A percentile compares a stretch with the other conserved stretches of the same genome.
These are phyloP conservation scores for Petunia axillaris DNA, from an alignment of 257 asterid genomes.

Conservation along the genomic window DNA sequence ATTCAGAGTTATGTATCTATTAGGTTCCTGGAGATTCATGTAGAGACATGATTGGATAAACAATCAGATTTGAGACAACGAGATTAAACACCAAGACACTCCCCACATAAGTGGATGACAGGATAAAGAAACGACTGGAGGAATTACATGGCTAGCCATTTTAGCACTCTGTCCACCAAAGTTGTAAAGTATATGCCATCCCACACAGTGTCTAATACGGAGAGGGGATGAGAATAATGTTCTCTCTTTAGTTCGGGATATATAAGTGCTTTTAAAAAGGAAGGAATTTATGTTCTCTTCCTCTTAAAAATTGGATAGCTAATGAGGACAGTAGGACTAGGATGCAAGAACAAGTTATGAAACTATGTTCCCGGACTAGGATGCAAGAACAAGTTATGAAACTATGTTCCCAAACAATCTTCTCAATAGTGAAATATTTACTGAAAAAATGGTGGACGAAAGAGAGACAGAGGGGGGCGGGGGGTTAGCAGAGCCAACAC, in stretches of 20 bases:
- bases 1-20: not conserved
- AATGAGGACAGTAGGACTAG: not conserved
- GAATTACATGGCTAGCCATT: not conserved
- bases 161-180: not conserved
- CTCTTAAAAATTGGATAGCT: not conserved
- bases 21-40: not conserved
- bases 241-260: conserved; percentile 10
- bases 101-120: not conserved
- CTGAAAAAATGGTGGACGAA: not conserved
- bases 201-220: not conserved
- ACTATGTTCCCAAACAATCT: not conserved
- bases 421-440: conserved; percentile 7
- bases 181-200: not conserved
- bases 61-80: not conserved
- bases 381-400: not conserved
- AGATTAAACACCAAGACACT: not conserved
- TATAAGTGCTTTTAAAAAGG: not conserved
- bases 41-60: not conserved
- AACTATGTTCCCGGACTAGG: not conserved
- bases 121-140: not conserved
- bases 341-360: not conserved
- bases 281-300: not conserved
- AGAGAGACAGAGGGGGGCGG: no score
- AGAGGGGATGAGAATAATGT: conserved; percentile 6
- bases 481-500: not conserved